phyloP scores from a whole-genome alignment of 257 asterid species.

The Haberlea rhodopensis region DNA sequence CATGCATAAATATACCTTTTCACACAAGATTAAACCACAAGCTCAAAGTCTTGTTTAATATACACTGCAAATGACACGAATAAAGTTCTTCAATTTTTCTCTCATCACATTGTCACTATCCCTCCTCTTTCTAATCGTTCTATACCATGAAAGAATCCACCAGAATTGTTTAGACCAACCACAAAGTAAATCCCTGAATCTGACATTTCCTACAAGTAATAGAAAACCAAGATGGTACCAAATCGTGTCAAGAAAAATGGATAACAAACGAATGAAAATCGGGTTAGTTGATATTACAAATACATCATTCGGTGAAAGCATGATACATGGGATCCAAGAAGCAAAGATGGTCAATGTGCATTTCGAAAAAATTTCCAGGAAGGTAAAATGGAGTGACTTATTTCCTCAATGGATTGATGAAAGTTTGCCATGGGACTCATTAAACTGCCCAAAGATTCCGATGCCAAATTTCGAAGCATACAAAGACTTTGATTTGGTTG shows the following conservation, averaged over 20 bases:
- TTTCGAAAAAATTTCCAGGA: conserved; percentile 38
- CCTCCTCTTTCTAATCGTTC: conserved; percentile 28
- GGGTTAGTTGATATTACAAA: conserved; percentile 33
- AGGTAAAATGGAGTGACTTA: conserved; percentile 50
- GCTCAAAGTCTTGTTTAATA: conserved; percentile 5
- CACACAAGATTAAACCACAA: background rate
- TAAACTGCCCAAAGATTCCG: conserved; percentile 59
- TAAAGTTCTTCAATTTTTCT: conserved; percentile 23
- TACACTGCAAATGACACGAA: conserved; percentile 19
- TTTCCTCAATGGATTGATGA: conserved; percentile 58
- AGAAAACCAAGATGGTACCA: conserved; percentile 39
- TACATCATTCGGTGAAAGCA: background rate
- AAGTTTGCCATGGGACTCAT: conserved; percentile 19
- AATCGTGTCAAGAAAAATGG: conserved; percentile 19
- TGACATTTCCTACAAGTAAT: conserved; percentile 11
- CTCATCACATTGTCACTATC: conserved; percentile 28
- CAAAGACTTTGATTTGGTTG: conserved; percentile 50
- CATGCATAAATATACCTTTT: conserved; percentile 3
- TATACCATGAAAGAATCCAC: conserved; percentile 22
- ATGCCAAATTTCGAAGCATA: conserved; percentile 60
- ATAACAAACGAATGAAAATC: conserved; percentile 28
- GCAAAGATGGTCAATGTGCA: conserved; percentile 32
- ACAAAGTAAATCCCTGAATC: conserved; percentile 10
- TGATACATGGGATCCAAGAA: conserved; percentile 9
- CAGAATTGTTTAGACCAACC: background rate